These are phyloP conservation scores for Forsythia suspensa DNA, from an alignment of 257 asterid genomes.

Conservation along the genomic window DNA sequence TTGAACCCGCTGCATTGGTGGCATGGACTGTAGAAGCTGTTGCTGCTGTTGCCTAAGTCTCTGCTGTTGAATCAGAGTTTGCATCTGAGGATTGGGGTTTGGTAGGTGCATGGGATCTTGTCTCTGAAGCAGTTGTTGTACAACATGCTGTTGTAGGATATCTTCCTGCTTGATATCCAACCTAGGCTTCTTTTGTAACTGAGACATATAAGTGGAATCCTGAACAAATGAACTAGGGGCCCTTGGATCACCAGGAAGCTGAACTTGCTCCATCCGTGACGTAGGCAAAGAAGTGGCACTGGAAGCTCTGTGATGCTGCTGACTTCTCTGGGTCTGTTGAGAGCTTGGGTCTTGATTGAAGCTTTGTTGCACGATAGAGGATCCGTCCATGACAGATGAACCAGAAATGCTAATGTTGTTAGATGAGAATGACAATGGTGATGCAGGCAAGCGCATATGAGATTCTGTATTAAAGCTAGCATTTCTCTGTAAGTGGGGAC, in stretches of 20 bases:
- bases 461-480: conserved; percentile 89
- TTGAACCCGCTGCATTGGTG: conserved; percentile 80
- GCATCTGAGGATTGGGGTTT: conserved; percentile 74
- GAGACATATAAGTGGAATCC: conserved; percentile 59
- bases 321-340: conserved; percentile 54
- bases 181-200: conserved; percentile 86
- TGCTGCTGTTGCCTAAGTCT: conserved; percentile 82
- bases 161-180: conserved; percentile 92
- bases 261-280: conserved; percentile 66
- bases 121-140: conserved; percentile 71
- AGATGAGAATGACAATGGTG: conserved; percentile 95
- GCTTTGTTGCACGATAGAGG: conserved; percentile 72
- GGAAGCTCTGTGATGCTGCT: conserved; percentile 75
- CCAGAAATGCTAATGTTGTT: conserved; percentile 86
- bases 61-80: conserved; percentile 81
- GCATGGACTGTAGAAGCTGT: conserved; percentile 75
- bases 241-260: conserved; percentile 56
- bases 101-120: conserved; percentile 70
- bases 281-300: conserved; percentile 79
- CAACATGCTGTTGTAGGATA: conserved; percentile 72
- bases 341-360: conserved; percentile 66
- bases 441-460: conserved; percentile 92
- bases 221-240: conserved; percentile 59
- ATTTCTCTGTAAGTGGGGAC: conserved; percentile 86
- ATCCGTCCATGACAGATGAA: conserved; percentile 80